Base-by-base conservation (phyloP, 768 basidiomycete genomes). In the Tephrocybe rancida region DNA sequence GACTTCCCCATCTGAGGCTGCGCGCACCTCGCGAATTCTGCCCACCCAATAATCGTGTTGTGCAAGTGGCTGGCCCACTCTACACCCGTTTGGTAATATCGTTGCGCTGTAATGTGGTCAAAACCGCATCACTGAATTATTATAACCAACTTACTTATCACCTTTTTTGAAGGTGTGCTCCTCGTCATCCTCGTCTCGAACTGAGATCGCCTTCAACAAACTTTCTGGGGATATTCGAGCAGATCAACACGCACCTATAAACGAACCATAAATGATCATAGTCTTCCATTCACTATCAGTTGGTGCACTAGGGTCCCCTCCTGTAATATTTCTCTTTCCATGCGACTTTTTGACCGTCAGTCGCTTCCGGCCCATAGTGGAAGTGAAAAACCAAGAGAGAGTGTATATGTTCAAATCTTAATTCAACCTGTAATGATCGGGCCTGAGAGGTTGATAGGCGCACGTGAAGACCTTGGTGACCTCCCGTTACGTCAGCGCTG, bases 31-130 rank as follows among this genome's bases (percentile, higher is more conserved):
- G 14, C 61, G 69, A 1, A 85, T 79, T 46, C 65, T 70, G 0
- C 64, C 84, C 1, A 85, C 73, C 84, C 84, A 85, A 29, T 78
- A 79, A 10, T 78, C 69, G n/a, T 69, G 61, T 3, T 67, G 29
- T 0, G 72, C 71, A 1, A 72, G 55, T 0, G 51, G 16, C 2
- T 64, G 56, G 0, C 61, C 68, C 3, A 70, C 68, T 8, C 56
- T 30, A 11, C 35, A 46, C 0, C 63, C 64, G n/a, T 67, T 46
- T 4, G 81, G 81, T 4, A 79, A 64, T 26, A 85, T 65, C 8
- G 73, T 68, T 1, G 70, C 79, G 1, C 82, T 80, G 41, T 5
- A 25, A 2, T n/a, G n/a, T n/a, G n/a, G n/a, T n/a, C n/a, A 21
- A 7, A 22, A 41, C 39, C 54, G 21, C 46, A 45, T 50, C 34